Evolutionary conservation across 2,329 filamentous ascomycete genomes (phyloP).

Genomic region (Phoma sp.): DNA sequence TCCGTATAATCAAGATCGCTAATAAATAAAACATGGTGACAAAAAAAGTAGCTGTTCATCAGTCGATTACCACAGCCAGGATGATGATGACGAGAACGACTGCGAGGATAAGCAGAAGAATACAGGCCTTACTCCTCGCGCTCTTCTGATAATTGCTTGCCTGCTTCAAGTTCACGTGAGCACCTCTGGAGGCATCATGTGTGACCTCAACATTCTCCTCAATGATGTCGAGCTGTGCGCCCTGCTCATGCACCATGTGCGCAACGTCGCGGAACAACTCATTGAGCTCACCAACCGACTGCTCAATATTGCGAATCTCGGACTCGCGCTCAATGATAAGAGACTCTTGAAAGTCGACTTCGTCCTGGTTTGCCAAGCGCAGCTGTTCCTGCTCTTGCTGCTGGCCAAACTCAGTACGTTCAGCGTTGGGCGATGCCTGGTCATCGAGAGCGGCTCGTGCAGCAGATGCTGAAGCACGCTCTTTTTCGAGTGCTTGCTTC

Average conservation of each 20-base stretch:
- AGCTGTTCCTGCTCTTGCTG: constrained; percentile 71
- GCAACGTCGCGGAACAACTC: constrained; percentile 98
- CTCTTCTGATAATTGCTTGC: constrained; percentile 94
- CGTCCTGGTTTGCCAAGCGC: constrained; percentile 85
- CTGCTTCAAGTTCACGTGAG: constrained; percentile 82
- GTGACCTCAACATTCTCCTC: constrained; percentile 86
- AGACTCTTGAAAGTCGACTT: constrained; percentile 96
- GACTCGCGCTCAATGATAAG: constrained; percentile 95
- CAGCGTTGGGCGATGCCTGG: constrained; percentile 48
- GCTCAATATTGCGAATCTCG: constrained; percentile 97
- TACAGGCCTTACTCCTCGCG: constrained; percentile 92
- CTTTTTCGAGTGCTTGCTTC: constrained; percentile 86
- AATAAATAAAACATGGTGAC: constrained; percentile 11
- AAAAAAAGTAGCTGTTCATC: constrained; percentile 23
- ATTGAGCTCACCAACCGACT: constrained; percentile 92
- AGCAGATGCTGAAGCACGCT: constrained; percentile 83
- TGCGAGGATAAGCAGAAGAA: constrained; percentile 83
- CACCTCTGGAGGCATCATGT: constrained; percentile 79
- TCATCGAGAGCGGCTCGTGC: constrained; percentile 80
- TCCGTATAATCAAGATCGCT: constrained; percentile 10
- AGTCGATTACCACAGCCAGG: constrained; percentile 82
- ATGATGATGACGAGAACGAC: constrained; percentile 90
- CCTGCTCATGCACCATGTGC: constrained; percentile 94
- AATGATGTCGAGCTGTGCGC: constrained; percentile 85
- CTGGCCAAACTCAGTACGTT: constrained; percentile 55